Evolutionary conservation across 257 asterid species (phyloP).

Genomic region (Capsicum baccatum): DNA sequence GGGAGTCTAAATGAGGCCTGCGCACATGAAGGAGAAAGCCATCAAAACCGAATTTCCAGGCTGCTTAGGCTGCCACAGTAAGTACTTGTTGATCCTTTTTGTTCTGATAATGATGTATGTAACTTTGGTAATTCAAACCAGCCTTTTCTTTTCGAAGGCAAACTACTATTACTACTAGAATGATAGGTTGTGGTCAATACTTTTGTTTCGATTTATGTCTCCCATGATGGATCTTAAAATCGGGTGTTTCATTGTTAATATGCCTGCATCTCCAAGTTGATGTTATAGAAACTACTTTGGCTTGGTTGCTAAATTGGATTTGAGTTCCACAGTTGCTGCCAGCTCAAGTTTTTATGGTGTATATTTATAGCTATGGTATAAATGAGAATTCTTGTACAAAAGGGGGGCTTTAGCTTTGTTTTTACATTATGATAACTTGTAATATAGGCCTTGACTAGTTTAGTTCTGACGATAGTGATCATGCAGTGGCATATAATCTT

Average conservation of each 20-base stretch:
- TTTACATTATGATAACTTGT: background rate
- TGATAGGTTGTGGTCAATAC: background rate
- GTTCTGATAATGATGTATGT: background rate
- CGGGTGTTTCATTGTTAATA: background rate
- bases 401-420: constrained; percentile 1
- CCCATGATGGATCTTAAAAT: background rate
- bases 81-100: constrained; percentile 41
- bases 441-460: background rate
- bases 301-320: background rate
- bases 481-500: background rate
- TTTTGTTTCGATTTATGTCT: background rate
- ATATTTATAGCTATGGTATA: background rate
- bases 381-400: constrained; percentile 2
- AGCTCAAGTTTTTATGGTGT: constrained; percentile 3
- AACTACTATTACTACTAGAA: constrained; percentile 5
- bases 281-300: constrained; percentile 18
- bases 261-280: background rate
- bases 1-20: constrained; percentile 92
- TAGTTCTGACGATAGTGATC: constrained; percentile 3
- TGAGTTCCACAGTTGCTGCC: constrained; percentile 11
- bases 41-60: constrained; percentile 72
- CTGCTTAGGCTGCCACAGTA: constrained; percentile 85
- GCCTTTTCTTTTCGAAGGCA: background rate
- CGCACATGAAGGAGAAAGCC: constrained; percentile 81
- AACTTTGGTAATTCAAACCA: constrained; percentile 1